A percentile compares a stretch with the other conserved stretches of the same genome.
Conservation (phyloP, 805 yeast species). For the Cyberlindnera subsufficiens region DNA sequence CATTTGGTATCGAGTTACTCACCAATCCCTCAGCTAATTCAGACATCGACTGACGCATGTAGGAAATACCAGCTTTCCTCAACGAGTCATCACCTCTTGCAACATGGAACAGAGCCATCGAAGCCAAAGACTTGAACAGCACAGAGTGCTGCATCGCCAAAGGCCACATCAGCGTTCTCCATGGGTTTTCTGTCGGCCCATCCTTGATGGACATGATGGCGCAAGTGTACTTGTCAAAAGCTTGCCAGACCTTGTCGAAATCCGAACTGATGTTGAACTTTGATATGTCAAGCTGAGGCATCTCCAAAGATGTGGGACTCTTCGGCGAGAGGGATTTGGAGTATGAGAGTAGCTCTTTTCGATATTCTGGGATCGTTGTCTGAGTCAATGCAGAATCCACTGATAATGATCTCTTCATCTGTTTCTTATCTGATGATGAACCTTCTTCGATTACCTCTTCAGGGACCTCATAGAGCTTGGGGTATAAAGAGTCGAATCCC, state of each 20-base stretch:
- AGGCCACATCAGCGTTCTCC: slow-evolving; percentile 55
- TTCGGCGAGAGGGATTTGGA: slow-evolving; percentile 9
- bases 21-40: slow-evolving; percentile 54
- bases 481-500: slow-evolving; percentile 11
- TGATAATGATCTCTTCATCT: slow-evolving; percentile 12
- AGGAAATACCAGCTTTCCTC: slow-evolving; percentile 44
- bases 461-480: slow-evolving; percentile 4
- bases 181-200: slow-evolving; percentile 62
- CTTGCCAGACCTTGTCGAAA: slow-evolving; percentile 21
- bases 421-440: background rate
- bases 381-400: slow-evolving; percentile 15
- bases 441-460: slow-evolving; percentile 10
- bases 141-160: slow-evolving; percentile 50
- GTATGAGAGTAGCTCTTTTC: slow-evolving; percentile 15
- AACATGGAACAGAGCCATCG: slow-evolving; percentile 62
- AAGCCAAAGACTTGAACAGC: slow-evolving; percentile 54
- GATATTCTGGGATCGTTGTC: slow-evolving; percentile 19
- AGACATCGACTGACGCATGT: slow-evolving; percentile 55
- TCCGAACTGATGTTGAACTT: slow-evolving; percentile 2
- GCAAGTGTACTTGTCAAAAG: slow-evolving; percentile 42
- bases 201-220: slow-evolving; percentile 57
- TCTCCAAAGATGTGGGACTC: background rate
- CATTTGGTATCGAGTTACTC: slow-evolving; percentile 44
- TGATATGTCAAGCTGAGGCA: background rate
- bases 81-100: slow-evolving; percentile 39